These are phyloP conservation scores for Aureobasidium sp. DNA, from an alignment of 2,329 filamentous ascomycete genomes.

Conservation along the genomic window DNA sequence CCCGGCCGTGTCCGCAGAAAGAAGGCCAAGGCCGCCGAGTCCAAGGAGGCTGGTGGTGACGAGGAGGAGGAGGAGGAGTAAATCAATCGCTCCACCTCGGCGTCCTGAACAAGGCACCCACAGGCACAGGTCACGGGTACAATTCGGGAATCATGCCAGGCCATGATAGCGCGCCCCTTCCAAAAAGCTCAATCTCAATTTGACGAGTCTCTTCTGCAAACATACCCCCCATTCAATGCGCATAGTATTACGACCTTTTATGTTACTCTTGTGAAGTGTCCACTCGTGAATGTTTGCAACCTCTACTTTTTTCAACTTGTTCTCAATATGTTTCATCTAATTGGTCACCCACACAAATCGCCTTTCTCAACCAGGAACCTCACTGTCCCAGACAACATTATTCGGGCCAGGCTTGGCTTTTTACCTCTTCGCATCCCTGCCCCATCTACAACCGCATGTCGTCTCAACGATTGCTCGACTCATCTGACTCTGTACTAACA, in stretches of 20 bases:
- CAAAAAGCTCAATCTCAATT: slow-evolving; percentile 15
- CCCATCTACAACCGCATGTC: background rate
- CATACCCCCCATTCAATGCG: slow-evolving; percentile 14
- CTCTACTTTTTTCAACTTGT: background rate
- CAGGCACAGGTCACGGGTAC: slow-evolving; percentile 4
- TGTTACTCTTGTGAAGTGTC: slow-evolving; percentile 1
- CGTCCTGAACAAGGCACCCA: slow-evolving; percentile 2
- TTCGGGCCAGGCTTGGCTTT: background rate
- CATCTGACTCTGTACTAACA: background rate
- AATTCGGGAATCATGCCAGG: slow-evolving; percentile 11
- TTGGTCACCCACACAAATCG: background rate
- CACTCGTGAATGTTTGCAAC: background rate
- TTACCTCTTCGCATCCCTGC: no score
- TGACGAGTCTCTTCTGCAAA: slow-evolving; percentile 15
- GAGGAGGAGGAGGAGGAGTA: slow-evolving; percentile 79
- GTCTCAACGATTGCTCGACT: no score
- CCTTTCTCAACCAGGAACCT: background rate
- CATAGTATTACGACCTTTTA: slow-evolving; percentile 8
- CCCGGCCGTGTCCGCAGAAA: slow-evolving; percentile 98
- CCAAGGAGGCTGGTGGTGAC: slow-evolving; percentile 69
- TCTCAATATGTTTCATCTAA: background rate
- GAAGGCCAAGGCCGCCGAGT: slow-evolving; percentile 96
- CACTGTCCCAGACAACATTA: background rate
- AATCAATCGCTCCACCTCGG: slow-evolving; percentile 20
- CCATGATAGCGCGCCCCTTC: slow-evolving; percentile 13